Conservation (phyloP, 2,329 filamentous ascomycete species). For the Colletotrichum camelliae region DNA sequence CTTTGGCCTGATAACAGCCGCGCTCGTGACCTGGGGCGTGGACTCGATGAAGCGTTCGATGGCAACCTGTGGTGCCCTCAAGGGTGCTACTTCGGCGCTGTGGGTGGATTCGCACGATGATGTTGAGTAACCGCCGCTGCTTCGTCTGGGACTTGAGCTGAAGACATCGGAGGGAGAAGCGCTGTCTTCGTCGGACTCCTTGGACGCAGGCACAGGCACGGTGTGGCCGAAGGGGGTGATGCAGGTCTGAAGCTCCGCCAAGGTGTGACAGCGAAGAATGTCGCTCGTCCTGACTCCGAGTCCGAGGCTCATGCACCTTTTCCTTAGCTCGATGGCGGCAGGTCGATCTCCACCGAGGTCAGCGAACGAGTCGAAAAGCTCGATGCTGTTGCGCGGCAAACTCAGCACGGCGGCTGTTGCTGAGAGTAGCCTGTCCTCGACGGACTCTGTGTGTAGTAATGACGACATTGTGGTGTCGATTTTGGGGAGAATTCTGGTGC, state of each 20-base stretch:
- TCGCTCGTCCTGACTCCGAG: slow-evolving; percentile 41
- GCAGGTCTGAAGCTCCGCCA: slow-evolving; percentile 50
- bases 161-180: slow-evolving; percentile 22
- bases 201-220: not conserved
- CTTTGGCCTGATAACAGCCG: slow-evolving; percentile 50
- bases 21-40: slow-evolving; percentile 44
- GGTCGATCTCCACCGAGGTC: slow-evolving; percentile 48
- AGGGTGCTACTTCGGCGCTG: slow-evolving; percentile 4
- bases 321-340: slow-evolving; percentile 36
- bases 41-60: slow-evolving; percentile 37
- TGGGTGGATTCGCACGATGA: slow-evolving; percentile 11
- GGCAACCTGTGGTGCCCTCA: not conserved
- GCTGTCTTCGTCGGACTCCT: slow-evolving; percentile 17
- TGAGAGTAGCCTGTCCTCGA: slow-evolving; percentile 35
- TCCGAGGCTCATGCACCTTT: slow-evolving; percentile 39
- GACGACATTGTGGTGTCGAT: slow-evolving; percentile 27
- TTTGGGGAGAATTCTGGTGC: slow-evolving; percentile 22
- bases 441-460: slow-evolving; percentile 15
- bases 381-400: slow-evolving; percentile 34
- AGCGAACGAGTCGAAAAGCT: slow-evolving; percentile 46
- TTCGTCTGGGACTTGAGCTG: slow-evolving; percentile 18
- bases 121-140: slow-evolving; percentile 14
- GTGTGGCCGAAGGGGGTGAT: slow-evolving; percentile 32
- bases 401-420: slow-evolving; percentile 42
- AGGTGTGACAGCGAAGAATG: slow-evolving; percentile 46